Percentiles rank a stretch among this genome's conserved stretches.
phyloP scores from a whole-genome alignment of 257 asterid genomes.

The Nicotiana tabacum region DNA sequence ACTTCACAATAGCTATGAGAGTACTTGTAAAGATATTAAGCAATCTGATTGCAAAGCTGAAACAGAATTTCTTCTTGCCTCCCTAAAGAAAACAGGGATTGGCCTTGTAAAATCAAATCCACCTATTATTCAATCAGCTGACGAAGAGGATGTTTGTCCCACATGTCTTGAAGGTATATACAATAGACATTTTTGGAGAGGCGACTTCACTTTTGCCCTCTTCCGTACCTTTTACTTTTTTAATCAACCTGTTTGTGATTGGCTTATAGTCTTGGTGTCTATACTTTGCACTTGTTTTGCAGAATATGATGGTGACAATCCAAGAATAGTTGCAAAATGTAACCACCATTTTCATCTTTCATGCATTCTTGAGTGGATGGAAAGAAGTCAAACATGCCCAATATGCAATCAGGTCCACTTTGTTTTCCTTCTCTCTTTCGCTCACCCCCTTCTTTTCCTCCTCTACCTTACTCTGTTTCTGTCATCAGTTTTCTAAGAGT shows the following conservation, averaged over 20 bases:
- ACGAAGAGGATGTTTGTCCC: slow-evolving; percentile 67
- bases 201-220: neutral
- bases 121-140: slow-evolving; percentile 20
- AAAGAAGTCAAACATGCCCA: slow-evolving; percentile 77
- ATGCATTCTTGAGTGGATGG: slow-evolving; percentile 84
- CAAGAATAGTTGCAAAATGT: slow-evolving; percentile 60
- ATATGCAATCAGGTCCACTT: slow-evolving; percentile 59
- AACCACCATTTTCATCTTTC: slow-evolving; percentile 85
- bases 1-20: slow-evolving; percentile 23
- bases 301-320: slow-evolving; percentile 66
- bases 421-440: neutral
- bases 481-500: neutral
- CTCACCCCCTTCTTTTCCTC: neutral
- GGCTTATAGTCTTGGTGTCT: neutral
- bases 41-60: slow-evolving; percentile 32
- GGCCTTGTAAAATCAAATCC: slow-evolving; percentile 34
- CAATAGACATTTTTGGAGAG: neutral
- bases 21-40: slow-evolving; percentile 22
- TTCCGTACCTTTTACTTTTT: neutral
- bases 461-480: neutral
- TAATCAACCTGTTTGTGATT: neutral
- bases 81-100: slow-evolving; percentile 34
- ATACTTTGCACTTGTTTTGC: slow-evolving; percentile 17
- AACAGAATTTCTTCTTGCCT: slow-evolving; percentile 27
- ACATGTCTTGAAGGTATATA: slow-evolving; percentile 77